Evolutionary conservation across 2,329 filamentous ascomycete species (phyloP), one percentile per base, ranked within the genome.

Genomic region (Fusarium sp.): DNA sequence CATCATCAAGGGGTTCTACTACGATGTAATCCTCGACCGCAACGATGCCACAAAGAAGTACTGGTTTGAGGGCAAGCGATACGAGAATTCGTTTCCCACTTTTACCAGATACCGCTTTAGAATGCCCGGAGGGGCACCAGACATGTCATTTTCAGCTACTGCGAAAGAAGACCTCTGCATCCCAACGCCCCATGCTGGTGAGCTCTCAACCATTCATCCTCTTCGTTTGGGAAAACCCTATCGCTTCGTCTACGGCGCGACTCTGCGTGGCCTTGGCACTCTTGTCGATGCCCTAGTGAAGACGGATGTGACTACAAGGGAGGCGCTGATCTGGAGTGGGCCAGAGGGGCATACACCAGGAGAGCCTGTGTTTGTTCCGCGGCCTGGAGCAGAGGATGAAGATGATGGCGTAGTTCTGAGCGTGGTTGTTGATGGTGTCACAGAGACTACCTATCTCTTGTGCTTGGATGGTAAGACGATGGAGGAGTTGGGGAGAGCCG

Each of bases 201-300:
- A 94, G 69, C 84, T 94, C 8, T 92, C 92, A 0, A 90, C 87
- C 8, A 91, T 94, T 77, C 93, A 94, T 80, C 88, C 90, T 0
- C 66, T 73, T 1, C 90, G 86, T 73, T 80, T 85, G 0, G 89
- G 87, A 4, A 85, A 81, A 38, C 84, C 82, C 5, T 86, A 91
- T 76, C 88, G 90, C 33, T 94, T 89, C 78, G 86, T 90, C 14
- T 94, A 93, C 78, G 86, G 87, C 56, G 78, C 89, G 17, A 78
- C 87, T 2, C 88, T 87, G 70, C 87, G 88, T 8, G 90, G 91
- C 2, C 85, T 87, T 50, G 90, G 88, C 43, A 89, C 90, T 0
- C 84, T 93, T 43, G 82, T 91, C 57, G 92, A 94, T 75, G 86
- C 86, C 0, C 84, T 94, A 32, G 86, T 87, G 73, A 94, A 94